These are phyloP conservation scores for Cystofilobasidium ferigula DNA, from an alignment of 768 basidiomycete genomes.

Conservation along the genomic window DNA sequence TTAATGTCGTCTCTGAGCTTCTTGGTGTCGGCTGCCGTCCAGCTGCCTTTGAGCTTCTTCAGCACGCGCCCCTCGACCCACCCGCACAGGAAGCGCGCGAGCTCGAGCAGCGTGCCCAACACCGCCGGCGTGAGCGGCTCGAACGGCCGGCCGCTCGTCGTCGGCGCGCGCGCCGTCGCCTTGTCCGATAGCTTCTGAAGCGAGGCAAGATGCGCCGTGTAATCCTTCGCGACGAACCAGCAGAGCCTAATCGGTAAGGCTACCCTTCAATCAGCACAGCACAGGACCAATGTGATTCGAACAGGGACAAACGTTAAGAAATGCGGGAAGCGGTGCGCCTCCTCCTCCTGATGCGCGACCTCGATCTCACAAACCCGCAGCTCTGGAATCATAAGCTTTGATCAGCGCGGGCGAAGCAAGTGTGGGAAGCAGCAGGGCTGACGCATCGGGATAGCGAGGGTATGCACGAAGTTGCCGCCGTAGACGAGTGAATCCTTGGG, in stretches of 20 bases:
- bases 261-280: neutral
- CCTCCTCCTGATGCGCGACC: conserved; percentile 80
- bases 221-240: conserved; percentile 82
- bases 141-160: neutral
- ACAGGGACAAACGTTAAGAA: conserved; percentile 52
- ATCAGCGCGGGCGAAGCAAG: neutral
- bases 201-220: conserved; percentile 58
- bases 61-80: neutral
- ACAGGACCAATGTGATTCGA: conserved; percentile 19
- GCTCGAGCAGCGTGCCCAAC: neutral
- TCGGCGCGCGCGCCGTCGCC: conserved; percentile 4
- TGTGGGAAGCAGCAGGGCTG: conserved; percentile 34
- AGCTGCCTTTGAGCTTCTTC: neutral
- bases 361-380: conserved; percentile 82
- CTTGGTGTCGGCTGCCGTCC: neutral
- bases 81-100: neutral
- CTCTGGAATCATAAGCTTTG: conserved; percentile 45
- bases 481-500: conserved; percentile 88
- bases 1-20: neutral
- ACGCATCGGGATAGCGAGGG: conserved; percentile 79
- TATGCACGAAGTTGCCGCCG: conserved; percentile 94
- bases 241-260: conserved; percentile 50
- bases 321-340: conserved; percentile 76
- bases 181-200: conserved; percentile 34
- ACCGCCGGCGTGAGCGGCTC: neutral